phyloP scores from a whole-genome alignment of 2,329 filamentous ascomycete species.

The Penicillium sp. region DNA sequence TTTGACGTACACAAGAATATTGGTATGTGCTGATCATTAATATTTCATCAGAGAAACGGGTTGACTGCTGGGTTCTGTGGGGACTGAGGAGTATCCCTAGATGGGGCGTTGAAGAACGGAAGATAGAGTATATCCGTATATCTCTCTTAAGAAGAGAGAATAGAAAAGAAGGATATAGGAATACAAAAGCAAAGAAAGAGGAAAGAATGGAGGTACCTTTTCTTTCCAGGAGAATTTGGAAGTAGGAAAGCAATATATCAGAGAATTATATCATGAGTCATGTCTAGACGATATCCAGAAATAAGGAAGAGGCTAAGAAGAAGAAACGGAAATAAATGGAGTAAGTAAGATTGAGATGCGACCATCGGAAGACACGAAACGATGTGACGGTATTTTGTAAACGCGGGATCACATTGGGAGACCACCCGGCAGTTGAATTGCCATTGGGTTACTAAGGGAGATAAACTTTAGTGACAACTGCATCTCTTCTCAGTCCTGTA shows the following conservation, averaged over 20 bases:
- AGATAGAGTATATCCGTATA: neutral
- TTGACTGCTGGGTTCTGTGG: constrained; percentile 4
- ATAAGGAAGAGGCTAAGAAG: neutral
- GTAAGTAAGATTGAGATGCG: constrained; percentile 25
- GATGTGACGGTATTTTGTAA: constrained; percentile 34
- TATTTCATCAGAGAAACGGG: neutral
- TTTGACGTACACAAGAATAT: constrained; percentile 21
- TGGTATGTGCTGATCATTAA: constrained; percentile 10
- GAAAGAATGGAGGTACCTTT: constrained; percentile 1
- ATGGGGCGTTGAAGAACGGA: constrained; percentile 7
- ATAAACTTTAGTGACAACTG: neutral
- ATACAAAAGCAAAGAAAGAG: neutral
- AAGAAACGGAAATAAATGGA: constrained; percentile 4
- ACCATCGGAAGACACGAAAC: constrained; percentile 34
- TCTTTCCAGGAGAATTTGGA: neutral
- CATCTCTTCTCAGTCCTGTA: neutral
- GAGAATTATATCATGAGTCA: neutral
- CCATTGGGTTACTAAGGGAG: constrained; percentile 7
- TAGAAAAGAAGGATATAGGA: neutral
- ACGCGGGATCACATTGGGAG: constrained; percentile 13
- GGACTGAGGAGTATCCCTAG: constrained; percentile 13
- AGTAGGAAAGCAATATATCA: constrained; percentile 2
- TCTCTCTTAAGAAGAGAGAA: neutral
- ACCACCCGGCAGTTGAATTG: constrained; percentile 9
- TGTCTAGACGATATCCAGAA: too few species aligned